Base-by-base conservation (phyloP, 2,329 filamentous ascomycete genomes). In the Talaromyces sp. region DNA sequence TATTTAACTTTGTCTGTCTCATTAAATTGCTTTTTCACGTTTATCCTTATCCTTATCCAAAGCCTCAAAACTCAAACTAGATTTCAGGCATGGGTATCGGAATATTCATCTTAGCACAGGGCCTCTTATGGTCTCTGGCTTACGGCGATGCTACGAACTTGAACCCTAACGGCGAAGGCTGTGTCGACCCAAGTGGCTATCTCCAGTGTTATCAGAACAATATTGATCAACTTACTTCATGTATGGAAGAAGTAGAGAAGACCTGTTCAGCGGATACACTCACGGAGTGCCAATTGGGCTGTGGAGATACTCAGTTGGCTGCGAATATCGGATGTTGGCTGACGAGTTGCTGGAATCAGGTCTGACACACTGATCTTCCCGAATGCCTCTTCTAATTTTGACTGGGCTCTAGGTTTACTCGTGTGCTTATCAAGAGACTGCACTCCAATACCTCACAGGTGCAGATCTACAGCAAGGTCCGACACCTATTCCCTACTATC, bases 181-280 rank as follows among this genome's bases (percentile, higher is more conserved):
- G 65, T 57, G 65, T 66, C 35, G 65, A 66, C 41, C 65, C 61
- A 45, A 66, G 62, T 56, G 65, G 61, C 27, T 66, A 66, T 66
- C 65, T 66, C 15, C 61, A 66, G n/a, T 66, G 65, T 41, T 66
- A 66, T 33, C n/a, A 61, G 13, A 39, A 61, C 10, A 66, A 66
- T 56, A 45, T n/a, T 17, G 47, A 66, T n/a, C 22, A 37, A 15
- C 56, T 66, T 33, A n/a, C 3, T 27, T 39, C 35, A 17, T 58
- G 54, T 35, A 39, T 58, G 54, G 35, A 15, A 25, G 13, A 41
- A 8, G 22, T 19, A 58, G 8, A 39, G 25, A 27, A 58, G 27
- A 58, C 33, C 27, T 58, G 54, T 27, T 17, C 35, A 41, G 19
- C 13, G 35, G 37, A 58, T 27, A 41, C 33, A 27, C 19, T 41